These are phyloP conservation scores for Sisymbrium irio DNA, from an alignment of 345 rosid genomes.

Conservation along the genomic window DNA sequence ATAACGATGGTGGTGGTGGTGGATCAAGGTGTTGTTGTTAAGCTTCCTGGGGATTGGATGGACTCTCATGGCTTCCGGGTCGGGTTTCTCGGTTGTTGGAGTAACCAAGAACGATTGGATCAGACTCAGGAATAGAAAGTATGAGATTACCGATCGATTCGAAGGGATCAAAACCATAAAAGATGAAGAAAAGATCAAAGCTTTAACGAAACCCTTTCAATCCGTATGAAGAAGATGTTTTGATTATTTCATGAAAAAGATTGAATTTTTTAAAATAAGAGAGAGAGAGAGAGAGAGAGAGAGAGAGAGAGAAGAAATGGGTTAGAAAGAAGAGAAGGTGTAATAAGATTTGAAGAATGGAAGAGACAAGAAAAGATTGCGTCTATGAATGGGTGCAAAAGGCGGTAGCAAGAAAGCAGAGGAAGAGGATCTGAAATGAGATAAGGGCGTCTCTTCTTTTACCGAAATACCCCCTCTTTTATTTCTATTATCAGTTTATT, in stretches of 20 bases:
- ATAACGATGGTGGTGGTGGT: conserved; percentile 39
- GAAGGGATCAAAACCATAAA: conserved; percentile 27
- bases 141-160: conserved; percentile 1
- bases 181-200: background rate
- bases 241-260: background rate
- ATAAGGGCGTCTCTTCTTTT: conserved; percentile 16
- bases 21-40: conserved; percentile 42
- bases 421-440: conserved; percentile 8
- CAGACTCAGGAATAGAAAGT: conserved; percentile 24
- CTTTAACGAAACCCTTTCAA: background rate
- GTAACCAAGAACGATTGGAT: conserved; percentile 18
- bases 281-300: no score
- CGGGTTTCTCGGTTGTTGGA: conserved; percentile 13
- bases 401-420: conserved; percentile 5
- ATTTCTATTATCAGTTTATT: no score
- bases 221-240: background rate
- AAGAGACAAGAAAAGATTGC: conserved; percentile 24
- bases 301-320: no score
- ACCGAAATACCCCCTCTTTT: conserved; percentile 7
- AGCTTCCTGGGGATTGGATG: conserved; percentile 69
- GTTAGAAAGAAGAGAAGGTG: background rate
- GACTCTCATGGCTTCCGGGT: conserved; percentile 67
- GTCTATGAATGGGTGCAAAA: conserved; percentile 27
- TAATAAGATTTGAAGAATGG: conserved; percentile 9
- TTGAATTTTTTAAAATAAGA: background rate